These are phyloP conservation scores for Mortierella sp. DNA, from an alignment of 371 early-diverging fungal species.

Conservation along the genomic window DNA sequence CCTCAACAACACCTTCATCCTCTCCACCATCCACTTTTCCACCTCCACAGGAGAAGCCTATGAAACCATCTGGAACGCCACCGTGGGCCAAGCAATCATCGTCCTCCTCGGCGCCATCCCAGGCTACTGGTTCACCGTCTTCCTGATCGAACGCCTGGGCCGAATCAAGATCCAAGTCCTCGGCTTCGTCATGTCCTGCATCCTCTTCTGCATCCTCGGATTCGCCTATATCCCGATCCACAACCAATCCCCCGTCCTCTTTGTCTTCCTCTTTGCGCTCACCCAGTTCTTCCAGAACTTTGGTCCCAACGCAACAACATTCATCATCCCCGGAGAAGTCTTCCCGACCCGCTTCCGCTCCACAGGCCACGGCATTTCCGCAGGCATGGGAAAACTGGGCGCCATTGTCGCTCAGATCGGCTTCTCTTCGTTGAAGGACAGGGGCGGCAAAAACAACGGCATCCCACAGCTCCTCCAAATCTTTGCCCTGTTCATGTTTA, in stretches of 20 bases:
- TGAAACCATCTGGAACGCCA: conserved; percentile 49
- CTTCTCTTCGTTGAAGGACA: conserved; percentile 63
- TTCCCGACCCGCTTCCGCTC: conserved; percentile 80
- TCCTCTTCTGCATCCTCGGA: conserved; percentile 72
- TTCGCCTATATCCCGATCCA: conserved; percentile 60
- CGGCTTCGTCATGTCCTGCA: conserved; percentile 71
- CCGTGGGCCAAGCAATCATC: conserved; percentile 71
- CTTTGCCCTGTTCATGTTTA: conserved; percentile 64
- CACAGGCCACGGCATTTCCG: conserved; percentile 79
- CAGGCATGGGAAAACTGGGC: conserved; percentile 78
- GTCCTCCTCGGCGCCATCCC: conserved; percentile 75
- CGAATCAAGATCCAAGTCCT: conserved; percentile 68
- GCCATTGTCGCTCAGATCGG: conserved; percentile 74
- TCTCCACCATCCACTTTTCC: conserved; percentile 66
- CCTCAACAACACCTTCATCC: conserved; percentile 82
- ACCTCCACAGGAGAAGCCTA: conserved; percentile 35
- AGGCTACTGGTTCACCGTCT: conserved; percentile 80
- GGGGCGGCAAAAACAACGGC: conserved; percentile 59
- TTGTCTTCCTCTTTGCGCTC: conserved; percentile 67
- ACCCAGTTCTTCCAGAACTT: conserved; percentile 81
- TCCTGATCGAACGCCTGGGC: conserved; percentile 73
- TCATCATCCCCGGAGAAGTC: conserved; percentile 78
- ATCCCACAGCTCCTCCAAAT: conserved; percentile 36
- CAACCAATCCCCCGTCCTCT: conserved; percentile 58
- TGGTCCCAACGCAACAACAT: conserved; percentile 83